phyloP scores from a whole-genome alignment of 1,139 yeast genomes.

The Hansenula anomala region DNA sequence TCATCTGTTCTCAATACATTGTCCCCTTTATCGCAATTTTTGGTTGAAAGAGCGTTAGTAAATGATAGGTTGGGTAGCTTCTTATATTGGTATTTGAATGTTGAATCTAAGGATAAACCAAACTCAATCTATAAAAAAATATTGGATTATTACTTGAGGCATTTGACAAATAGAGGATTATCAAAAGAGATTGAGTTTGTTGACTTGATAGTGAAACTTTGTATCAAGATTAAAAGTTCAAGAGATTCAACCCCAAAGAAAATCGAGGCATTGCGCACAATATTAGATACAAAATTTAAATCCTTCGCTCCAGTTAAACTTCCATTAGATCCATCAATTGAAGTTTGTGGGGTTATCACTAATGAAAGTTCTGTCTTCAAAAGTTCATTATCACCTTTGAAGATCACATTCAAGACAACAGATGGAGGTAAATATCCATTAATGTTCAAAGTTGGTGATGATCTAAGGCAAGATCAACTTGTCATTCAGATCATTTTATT shows the following conservation, averaged over 20 bases:
- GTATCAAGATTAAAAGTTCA: conserved; percentile 37
- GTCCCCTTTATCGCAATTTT: conserved; percentile 73
- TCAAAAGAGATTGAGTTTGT: conserved; percentile 41
- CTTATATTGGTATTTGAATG: conserved; percentile 88
- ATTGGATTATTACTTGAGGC: conserved; percentile 29
- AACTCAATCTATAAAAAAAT: conserved; percentile 29
- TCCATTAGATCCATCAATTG: conserved; percentile 33
- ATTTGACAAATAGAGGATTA: conserved; percentile 24
- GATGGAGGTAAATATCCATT: conserved; percentile 61
- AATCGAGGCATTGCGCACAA: conserved; percentile 38
- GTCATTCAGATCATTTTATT: conserved; percentile 87
- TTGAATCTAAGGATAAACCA: conserved; percentile 73
- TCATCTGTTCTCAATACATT: conserved; percentile 13
- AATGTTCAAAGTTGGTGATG: conserved; percentile 96
- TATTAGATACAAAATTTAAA: conserved; percentile 29
- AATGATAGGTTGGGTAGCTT: conserved; percentile 71
- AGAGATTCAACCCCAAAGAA: conserved; percentile 57
- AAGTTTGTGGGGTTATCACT: conserved; percentile 73
- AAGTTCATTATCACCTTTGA: conserved; percentile 83
- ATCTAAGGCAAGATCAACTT: conserved; percentile 91
- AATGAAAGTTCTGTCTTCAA: conserved; percentile 85
- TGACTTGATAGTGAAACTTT: conserved; percentile 34
- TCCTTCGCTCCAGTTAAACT: conserved; percentile 24
- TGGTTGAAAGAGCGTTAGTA: conserved; percentile 66
- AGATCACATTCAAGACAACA: conserved; percentile 68